Conservation (phyloP, 208 protist genomes). For the Phytomonas serpens region DNA sequence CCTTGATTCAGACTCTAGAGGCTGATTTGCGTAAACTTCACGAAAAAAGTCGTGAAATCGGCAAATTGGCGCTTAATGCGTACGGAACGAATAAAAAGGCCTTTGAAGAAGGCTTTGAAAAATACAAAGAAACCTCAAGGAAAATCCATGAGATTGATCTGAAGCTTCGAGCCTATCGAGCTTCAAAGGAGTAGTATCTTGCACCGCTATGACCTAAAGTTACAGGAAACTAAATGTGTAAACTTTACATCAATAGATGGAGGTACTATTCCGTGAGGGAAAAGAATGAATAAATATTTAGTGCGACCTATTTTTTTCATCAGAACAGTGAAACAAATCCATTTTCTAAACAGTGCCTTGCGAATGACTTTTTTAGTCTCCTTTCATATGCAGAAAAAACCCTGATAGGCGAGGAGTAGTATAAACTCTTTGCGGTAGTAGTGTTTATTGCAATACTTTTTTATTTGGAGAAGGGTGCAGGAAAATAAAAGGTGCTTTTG, state of each 20-base stretch:
- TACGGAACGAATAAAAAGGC: conserved; percentile 28
- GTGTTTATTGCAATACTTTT: neutral
- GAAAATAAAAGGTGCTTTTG: neutral
- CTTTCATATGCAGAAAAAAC: neutral
- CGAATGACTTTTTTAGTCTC: neutral
- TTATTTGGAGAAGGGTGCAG: neutral
- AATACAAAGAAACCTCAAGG: conserved; percentile 47
- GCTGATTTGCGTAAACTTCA: conserved; percentile 40
- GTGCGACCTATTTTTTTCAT: neutral
- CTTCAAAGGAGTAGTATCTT: neutral
- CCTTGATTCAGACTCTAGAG: conserved; percentile 58
- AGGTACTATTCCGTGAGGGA: neutral
- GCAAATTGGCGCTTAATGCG: conserved; percentile 27
- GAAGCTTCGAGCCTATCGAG: conserved; percentile 44
- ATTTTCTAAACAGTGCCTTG: neutral
- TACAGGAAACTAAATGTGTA: neutral
- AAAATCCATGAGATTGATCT: conserved; percentile 62
- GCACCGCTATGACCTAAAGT: conserved; percentile 14
- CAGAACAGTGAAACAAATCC: neutral
- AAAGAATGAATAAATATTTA: neutral
- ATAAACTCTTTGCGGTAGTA: neutral
- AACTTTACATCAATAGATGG: neutral
- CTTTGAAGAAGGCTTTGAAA: conserved; percentile 48
- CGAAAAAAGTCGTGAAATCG: conserved; percentile 22
- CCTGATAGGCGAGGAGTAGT: neutral